Evolutionary conservation across 768 basidiomycete genomes (phyloP).

Genomic region (Suillus fuscotomentosus): DNA sequence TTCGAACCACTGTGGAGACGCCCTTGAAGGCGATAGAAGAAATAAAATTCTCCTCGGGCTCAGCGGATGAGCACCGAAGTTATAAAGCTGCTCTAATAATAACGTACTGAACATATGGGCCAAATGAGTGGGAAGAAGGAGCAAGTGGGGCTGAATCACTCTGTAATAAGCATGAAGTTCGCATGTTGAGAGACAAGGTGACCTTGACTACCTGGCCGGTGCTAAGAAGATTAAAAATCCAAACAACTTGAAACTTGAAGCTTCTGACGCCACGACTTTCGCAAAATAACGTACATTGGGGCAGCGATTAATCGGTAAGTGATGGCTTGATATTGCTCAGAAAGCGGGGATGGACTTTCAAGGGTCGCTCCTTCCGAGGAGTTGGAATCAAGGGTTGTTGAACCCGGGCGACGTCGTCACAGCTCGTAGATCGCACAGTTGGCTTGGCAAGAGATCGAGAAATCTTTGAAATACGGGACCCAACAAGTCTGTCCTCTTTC

Average conservation of each 20-base stretch:
- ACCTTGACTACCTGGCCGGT: constrained; percentile 1
- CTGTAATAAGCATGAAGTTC: constrained; percentile 1
- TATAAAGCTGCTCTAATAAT: neutral
- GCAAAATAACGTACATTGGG: constrained; percentile 3
- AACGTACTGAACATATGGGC: neutral
- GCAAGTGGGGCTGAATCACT: neutral
- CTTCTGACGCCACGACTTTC: constrained; percentile 1
- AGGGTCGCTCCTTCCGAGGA: constrained; percentile 3
- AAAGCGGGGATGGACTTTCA: constrained; percentile 1
- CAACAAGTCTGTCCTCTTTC: neutral
- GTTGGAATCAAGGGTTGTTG: neutral
- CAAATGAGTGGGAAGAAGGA: neutral
- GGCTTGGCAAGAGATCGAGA: neutral
- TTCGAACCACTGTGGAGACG: neutral
- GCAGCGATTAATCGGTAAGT: neutral
- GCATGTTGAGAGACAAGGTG: neutral
- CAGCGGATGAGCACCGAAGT: neutral
- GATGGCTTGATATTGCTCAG: neutral
- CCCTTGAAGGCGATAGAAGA: neutral
- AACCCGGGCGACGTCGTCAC: neutral
- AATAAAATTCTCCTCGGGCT: neutral
- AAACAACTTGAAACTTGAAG: neutral
- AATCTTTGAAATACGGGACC: neutral
- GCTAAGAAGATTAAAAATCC: neutral
- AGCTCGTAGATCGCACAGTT: neutral